Conservation (phyloP, 2,329 filamentous ascomycete genomes). For the Colletotrichum sansevieriae region DNA sequence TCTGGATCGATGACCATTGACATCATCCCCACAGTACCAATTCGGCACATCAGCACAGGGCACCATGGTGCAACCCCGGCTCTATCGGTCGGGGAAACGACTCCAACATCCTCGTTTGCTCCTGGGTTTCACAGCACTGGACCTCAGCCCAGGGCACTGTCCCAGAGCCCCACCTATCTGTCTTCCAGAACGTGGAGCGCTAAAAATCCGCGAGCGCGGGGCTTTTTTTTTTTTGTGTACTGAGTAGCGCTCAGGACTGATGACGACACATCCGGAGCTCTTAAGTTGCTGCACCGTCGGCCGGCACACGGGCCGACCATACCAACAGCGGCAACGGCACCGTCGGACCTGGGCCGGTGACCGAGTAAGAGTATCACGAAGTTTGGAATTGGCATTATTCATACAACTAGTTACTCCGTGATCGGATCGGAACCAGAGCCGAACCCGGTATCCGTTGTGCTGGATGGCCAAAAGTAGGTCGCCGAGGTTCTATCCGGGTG, state of each 20-base stretch:
- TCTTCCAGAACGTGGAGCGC: not conserved
- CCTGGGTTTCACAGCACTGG: not conserved
- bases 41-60: constrained; percentile 6
- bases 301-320: constrained; percentile 17
- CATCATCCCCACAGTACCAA: constrained; percentile 18
- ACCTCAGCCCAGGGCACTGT: not conserved
- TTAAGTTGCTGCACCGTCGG: constrained; percentile 25
- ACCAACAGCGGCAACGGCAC: not conserved
- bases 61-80: not conserved
- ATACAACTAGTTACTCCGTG: not conserved
- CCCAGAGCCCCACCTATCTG: not conserved
- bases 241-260: constrained; percentile 3
- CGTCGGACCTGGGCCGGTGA: constrained; percentile 10
- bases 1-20: constrained; percentile 21
- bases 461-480: not conserved
- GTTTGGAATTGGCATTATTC: not conserved
- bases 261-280: constrained; percentile 34
- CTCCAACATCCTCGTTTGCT: not conserved
- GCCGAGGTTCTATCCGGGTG: constrained; percentile 37
- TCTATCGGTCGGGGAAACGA: not conserved
- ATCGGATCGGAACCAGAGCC: constrained; percentile 30
- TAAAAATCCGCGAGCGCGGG: constrained; percentile 23
- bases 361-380: not conserved
- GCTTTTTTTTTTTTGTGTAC: not conserved
- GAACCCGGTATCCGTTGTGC: constrained; percentile 7